Percentiles rank a stretch among this genome's conserved stretches.
These are phyloP conservation scores for Akebia trifoliata DNA, from an alignment of 164 flowering plant species.

Conservation along the genomic window DNA sequence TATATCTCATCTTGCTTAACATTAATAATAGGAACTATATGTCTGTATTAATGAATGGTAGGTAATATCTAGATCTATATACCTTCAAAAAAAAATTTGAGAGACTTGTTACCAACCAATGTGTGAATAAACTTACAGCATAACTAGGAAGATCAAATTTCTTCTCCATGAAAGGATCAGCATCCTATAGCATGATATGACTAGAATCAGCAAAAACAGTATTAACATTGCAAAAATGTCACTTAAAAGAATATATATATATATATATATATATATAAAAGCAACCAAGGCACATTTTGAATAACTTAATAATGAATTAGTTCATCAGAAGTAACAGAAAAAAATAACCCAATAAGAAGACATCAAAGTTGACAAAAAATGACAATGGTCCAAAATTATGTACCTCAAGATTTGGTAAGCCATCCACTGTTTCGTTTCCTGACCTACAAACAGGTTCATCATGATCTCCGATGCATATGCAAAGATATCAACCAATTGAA, in stretches of 20 bases:
- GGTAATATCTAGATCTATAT: neutral
- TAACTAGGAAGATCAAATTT: conserved; percentile 67
- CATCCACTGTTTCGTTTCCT: conserved; percentile 19
- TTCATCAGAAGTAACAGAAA: neutral
- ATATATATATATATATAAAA: too few relatives aligned
- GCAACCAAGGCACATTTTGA: too few relatives aligned
- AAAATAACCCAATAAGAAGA: neutral
- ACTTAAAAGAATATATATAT: neutral
- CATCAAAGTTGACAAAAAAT: neutral
- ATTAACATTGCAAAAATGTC: neutral
- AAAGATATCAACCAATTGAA: neutral
- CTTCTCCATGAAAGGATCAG: conserved; percentile 29
- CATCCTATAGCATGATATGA: conserved; percentile 30
- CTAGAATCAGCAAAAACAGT: too few relatives aligned
- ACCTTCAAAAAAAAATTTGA: neutral
- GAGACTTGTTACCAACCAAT: neutral
- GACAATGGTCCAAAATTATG: neutral
- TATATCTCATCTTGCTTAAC: too few relatives aligned
- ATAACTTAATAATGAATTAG: neutral
- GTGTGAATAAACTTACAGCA: conserved; percentile 60
- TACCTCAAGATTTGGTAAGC: conserved; percentile 32
- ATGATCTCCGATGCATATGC: too few relatives aligned
- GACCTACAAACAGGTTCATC: conserved; percentile 42
- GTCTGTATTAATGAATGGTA: too few relatives aligned
- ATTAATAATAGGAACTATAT: too few relatives aligned